Conservation (phyloP, 164 flowering plant genomes). For the Cinnamomum chago region DNA sequence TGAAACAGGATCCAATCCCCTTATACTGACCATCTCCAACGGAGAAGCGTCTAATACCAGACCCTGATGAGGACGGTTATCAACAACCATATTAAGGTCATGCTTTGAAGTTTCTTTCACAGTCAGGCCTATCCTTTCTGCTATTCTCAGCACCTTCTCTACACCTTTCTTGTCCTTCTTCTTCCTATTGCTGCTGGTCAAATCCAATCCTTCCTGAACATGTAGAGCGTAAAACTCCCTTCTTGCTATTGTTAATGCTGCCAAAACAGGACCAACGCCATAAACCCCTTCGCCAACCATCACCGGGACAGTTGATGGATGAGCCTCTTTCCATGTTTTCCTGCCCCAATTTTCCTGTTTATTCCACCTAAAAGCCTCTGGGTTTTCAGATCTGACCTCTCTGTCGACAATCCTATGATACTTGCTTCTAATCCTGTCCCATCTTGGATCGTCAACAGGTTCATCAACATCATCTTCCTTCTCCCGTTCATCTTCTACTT, state of each 20-base stretch:
- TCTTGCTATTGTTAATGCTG: conserved; percentile 75
- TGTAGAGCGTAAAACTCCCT: conserved; percentile 78
- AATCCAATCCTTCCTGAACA: conserved; percentile 84
- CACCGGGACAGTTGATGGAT: conserved; percentile 62
- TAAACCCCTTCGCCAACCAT: conserved; percentile 84
- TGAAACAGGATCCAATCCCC: conserved; percentile 60
- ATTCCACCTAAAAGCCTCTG: conserved; percentile 61
- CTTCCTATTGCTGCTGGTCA: conserved; percentile 72
- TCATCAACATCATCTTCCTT: conserved; percentile 37
- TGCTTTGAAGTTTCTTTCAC: conserved; percentile 68
- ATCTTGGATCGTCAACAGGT: conserved; percentile 52
- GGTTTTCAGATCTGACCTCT: conserved; percentile 34
- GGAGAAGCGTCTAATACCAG: conserved; percentile 92
- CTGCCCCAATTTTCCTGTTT: conserved; percentile 79
- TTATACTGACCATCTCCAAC: conserved; percentile 68
- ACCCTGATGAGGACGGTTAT: conserved; percentile 92
- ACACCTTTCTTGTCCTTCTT: conserved; percentile 93
- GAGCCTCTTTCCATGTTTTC: conserved; percentile 76
- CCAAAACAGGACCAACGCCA: conserved; percentile 94
- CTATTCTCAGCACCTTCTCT: conserved; percentile 63
- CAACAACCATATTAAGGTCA: conserved; percentile 88
- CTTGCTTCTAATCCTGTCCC: conserved; percentile 55
- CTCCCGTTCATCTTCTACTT: conserved; percentile 11
- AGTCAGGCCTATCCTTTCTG: conserved; percentile 60
- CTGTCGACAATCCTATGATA: conserved; percentile 24